Conservation (phyloP, 345 rosid species). For the Anacardium occidentale region DNA sequence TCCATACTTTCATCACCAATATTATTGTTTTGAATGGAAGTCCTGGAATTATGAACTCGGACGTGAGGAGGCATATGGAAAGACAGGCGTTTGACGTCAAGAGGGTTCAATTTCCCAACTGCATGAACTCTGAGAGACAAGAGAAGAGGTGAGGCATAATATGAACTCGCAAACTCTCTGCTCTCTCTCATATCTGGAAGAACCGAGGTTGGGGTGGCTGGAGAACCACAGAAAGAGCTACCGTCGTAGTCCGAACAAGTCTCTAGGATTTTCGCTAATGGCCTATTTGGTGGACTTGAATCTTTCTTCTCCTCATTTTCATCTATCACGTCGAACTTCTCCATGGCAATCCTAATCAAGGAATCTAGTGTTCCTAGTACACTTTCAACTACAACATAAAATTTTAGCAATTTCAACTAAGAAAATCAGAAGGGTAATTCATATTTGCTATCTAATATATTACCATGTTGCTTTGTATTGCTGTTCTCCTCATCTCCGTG, state of each 20-base stretch:
- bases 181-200: slow-evolving; percentile 32
- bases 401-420: background rate
- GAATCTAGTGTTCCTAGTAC: slow-evolving; percentile 58
- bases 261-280: slow-evolving; percentile 28
- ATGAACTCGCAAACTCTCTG: slow-evolving; percentile 16
- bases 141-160: slow-evolving; percentile 35
- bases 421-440: background rate
- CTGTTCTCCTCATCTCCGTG: slow-evolving; percentile 35
- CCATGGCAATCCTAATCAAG: slow-evolving; percentile 51
- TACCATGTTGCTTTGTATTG: slow-evolving; percentile 56
- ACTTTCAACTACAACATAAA: slow-evolving; percentile 44
- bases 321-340: slow-evolving; percentile 59
- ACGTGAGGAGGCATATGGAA: slow-evolving; percentile 44
- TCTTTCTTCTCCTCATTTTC: slow-evolving; percentile 47
- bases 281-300: slow-evolving; percentile 19
- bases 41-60: slow-evolving; percentile 23
- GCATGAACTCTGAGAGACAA: slow-evolving; percentile 58
- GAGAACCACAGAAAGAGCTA: slow-evolving; percentile 42
- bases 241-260: slow-evolving; percentile 40
- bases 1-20: slow-evolving; percentile 24
- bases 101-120: slow-evolving; percentile 66
- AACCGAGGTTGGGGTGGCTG: slow-evolving; percentile 54
- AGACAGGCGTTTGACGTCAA: slow-evolving; percentile 60
- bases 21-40: slow-evolving; percentile 24
- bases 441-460: too few species aligned